Evolutionary conservation across 2,329 filamentous ascomycete genomes (phyloP), one percentile per base, ranked within the genome.

Genomic region (Epichloe elymi): DNA sequence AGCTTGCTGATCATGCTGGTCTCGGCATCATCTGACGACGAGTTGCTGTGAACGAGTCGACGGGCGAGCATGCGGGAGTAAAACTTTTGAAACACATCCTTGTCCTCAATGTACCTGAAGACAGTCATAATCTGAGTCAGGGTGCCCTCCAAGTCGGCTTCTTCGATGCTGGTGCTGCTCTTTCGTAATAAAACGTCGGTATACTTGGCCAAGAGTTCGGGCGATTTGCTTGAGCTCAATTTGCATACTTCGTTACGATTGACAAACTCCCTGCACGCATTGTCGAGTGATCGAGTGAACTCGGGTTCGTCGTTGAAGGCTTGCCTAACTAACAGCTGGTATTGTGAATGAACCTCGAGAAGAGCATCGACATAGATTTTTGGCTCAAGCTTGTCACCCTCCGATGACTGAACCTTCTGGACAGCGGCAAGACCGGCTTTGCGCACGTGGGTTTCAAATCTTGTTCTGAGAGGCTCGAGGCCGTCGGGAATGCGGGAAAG

Each of bases 51-150:
- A 17, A 98, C 93, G 51, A 98, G 73, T 61, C 93, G 88, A 66
- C 95, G 88, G 47, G 93, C 93, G 60, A 98, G 74, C 84, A 95
- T 95, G 56, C 90, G 86, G 2, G 91, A 95, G 71, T 98, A 98
- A 70, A 96, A 98, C 68, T 97, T 98, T 68, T 97, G 93, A 78
- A 98, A 98, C 5, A 98, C 94, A 63, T 98, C 93, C 75, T 98
- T 98, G 70, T 98, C 94, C 66, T 98, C 93, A 56, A 98, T 97
- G 69, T 98, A 98, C 73, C 97, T 97, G 80, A 98, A 98, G 51
- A 98, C 88, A 1, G 91, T 96, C 93, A 98, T 98, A 61, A 98
- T 93, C 66, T 96, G 88, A 19, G 81, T 82, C 33, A 97, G 74
- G 35, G 88, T 85, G 58, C 85, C 84, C 70, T 98, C 93, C 60